Evolutionary conservation across 2,329 filamentous ascomycete species (phyloP), one percentile per base, ranked within the genome.

Genomic region (Aschersonia sp.): DNA sequence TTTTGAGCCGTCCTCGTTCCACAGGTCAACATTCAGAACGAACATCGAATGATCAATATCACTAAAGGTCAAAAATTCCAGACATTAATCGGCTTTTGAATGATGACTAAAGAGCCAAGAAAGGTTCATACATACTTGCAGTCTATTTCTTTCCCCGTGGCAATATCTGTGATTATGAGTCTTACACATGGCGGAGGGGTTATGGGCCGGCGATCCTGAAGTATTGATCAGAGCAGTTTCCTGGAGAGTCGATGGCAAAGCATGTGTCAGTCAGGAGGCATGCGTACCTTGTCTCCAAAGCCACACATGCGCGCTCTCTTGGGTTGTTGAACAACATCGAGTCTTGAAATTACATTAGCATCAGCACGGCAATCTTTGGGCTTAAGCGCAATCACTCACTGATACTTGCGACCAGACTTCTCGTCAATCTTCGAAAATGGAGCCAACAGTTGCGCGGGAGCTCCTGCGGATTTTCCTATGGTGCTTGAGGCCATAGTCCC

Each of bases 241-340:
- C 12, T 39, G 35, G 9, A 39, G 12, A 39, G 35, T 39, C 35
- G 35, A 12, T 9, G 9, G 12, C 35, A 39, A 12, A 39, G 9
- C 35, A 39, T 8, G 12, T 12, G 35, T 9, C 8, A 12, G 35
- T 9, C 9, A 39, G 35, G 35, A 8, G 12, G 12, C 35, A 41
- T 41, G 32, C 30, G 29, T 67, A 92, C 87, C 76, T 97, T 98
- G 70, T 98, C 92, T 52, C 92, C 92, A 68, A 97, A 98, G 6
- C 92, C 92, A 69, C 92, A 98, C 92, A 97, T 97, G 51, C 92
- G 85, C 54, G 92, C 92, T 57, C 92, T 81, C 57, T 87, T 76
- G 45, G 92, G 92, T 64, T 97, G 88, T 68, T 98, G 92, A 54
- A 86, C 81, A 50, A 95, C 87, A 54, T 82, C 72, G 45, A 95